These are phyloP conservation scores for Lichtheimia corymbifera DNA, from an alignment of 371 early-diverging fungal species.

Conservation along the genomic window DNA sequence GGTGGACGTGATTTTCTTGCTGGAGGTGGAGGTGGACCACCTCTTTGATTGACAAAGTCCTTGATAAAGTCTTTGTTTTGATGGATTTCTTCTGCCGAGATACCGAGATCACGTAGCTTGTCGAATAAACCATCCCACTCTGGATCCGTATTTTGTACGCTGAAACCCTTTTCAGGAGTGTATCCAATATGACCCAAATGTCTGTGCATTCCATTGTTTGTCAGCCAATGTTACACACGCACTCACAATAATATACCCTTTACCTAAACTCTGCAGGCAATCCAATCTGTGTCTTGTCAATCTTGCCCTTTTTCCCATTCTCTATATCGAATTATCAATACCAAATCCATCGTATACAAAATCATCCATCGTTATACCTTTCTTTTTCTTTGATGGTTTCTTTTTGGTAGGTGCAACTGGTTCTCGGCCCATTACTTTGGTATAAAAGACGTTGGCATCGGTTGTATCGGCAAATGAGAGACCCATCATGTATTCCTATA, in stretches of 20 bases:
- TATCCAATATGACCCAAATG: conserved; percentile 82
- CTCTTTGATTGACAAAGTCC: conserved; percentile 46
- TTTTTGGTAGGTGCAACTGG: conserved; percentile 32
- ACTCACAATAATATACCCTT: neutral
- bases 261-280: conserved; percentile 78
- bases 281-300: conserved; percentile 79
- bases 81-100: conserved; percentile 44
- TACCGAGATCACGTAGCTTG: conserved; percentile 46
- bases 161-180: conserved; percentile 81
- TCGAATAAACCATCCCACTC: conserved; percentile 77
- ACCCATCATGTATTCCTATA: conserved; percentile 74
- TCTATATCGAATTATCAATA: conserved; percentile 9
- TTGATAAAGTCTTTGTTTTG: conserved; percentile 51
- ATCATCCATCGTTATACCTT: conserved; percentile 2
- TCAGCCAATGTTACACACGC: neutral
- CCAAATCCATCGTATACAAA: neutral
- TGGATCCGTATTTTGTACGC: conserved; percentile 78
- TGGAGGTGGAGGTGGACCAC: conserved; percentile 28
- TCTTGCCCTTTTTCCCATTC: conserved; percentile 42
- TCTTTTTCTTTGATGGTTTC: conserved; percentile 34
- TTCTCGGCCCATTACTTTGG: conserved; percentile 65
- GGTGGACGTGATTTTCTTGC: conserved; percentile 25
- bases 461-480: conserved; percentile 84
- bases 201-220: conserved; percentile 22
- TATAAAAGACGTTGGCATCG: conserved; percentile 80